These are phyloP conservation scores for Ananas comosus DNA, from an alignment of 176 grass and related monocot species.

Conservation along the genomic window DNA sequence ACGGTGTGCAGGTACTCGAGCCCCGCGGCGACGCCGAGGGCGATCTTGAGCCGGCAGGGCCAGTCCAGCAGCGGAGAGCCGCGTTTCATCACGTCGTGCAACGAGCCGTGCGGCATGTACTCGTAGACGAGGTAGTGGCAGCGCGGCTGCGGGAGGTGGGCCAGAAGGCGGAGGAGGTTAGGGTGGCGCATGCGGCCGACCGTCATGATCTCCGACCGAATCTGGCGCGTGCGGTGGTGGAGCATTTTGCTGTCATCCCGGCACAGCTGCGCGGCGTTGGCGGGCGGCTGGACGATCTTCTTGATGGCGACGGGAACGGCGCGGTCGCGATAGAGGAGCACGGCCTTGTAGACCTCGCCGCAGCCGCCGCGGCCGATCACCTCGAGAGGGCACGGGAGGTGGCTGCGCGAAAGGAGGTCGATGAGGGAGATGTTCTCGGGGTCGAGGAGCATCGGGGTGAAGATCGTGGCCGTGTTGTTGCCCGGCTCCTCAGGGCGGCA, in stretches of 20 bases:
- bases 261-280: slow-evolving; percentile 1
- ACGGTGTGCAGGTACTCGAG: slow-evolving; percentile 71
- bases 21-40: slow-evolving; percentile 56
- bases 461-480: too few relatives aligned
- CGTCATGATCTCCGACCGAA: slow-evolving; percentile 80
- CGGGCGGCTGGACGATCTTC: slow-evolving; percentile 27
- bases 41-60: slow-evolving; percentile 45
- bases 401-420: too few relatives aligned
- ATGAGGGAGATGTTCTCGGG: too few relatives aligned
- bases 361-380: slow-evolving; percentile 70
- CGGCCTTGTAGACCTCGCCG: slow-evolving; percentile 77
- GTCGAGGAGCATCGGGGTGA: too few relatives aligned
- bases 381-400: slow-evolving; percentile 10
- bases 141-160: slow-evolving; percentile 49
- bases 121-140: slow-evolving; percentile 88
- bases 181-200: slow-evolving; percentile 74
- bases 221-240: slow-evolving; percentile 54
- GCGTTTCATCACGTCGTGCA: slow-evolving; percentile 32
- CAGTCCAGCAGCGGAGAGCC: slow-evolving; percentile 22
- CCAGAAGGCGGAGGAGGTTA: slow-evolving; percentile 63
- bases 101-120: slow-evolving; percentile 77
- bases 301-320: slow-evolving; percentile 59
- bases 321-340: slow-evolving; percentile 22
- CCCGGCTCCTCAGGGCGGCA: too few relatives aligned
- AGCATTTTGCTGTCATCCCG: slow-evolving; percentile 51